These are phyloP conservation scores for Naematelia encephala DNA, from an alignment of 768 basidiomycete species.

Conservation along the genomic window DNA sequence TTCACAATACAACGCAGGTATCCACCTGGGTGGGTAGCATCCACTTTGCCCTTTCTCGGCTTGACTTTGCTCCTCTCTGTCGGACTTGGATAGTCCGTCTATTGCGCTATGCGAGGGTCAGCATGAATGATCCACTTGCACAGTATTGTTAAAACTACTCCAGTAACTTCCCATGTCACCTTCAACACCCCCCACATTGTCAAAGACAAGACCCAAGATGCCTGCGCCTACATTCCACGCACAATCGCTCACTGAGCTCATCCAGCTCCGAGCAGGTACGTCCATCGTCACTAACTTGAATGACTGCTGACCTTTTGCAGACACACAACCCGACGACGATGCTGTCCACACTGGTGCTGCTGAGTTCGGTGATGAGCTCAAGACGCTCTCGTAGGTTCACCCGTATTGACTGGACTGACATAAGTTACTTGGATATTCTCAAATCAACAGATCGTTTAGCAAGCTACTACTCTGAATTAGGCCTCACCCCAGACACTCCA, in stretches of 20 bases:
- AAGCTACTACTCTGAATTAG: slow-evolving; percentile 33
- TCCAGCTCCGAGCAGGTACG: slow-evolving; percentile 36
- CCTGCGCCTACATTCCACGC: slow-evolving; percentile 39
- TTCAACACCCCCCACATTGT: background rate
- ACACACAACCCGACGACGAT: slow-evolving; percentile 32
- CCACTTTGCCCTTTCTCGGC: background rate
- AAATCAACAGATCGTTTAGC: slow-evolving; percentile 38
- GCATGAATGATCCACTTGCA: too few species aligned
- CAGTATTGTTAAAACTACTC: too few species aligned
- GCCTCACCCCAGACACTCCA: slow-evolving; percentile 31
- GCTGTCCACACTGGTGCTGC: slow-evolving; percentile 47
- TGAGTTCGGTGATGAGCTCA: slow-evolving; percentile 46
- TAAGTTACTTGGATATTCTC: slow-evolving; percentile 28
- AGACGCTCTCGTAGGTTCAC: slow-evolving; percentile 41
- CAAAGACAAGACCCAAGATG: slow-evolving; percentile 22
- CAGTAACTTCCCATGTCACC: too few species aligned
- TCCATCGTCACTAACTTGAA: background rate
- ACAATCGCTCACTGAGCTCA: slow-evolving; percentile 37
- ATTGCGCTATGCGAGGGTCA: too few species aligned
- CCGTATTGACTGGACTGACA: slow-evolving; percentile 6
- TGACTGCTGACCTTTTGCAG: slow-evolving; percentile 12
- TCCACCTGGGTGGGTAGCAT: slow-evolving; percentile 8
- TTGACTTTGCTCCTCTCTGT: background rate
- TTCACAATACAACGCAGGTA: too few species aligned
- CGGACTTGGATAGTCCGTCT: too few species aligned